These are phyloP conservation scores for Coemansia sp. DNA, from an alignment of 192 early-diverging fungal species.

Conservation along the genomic window DNA sequence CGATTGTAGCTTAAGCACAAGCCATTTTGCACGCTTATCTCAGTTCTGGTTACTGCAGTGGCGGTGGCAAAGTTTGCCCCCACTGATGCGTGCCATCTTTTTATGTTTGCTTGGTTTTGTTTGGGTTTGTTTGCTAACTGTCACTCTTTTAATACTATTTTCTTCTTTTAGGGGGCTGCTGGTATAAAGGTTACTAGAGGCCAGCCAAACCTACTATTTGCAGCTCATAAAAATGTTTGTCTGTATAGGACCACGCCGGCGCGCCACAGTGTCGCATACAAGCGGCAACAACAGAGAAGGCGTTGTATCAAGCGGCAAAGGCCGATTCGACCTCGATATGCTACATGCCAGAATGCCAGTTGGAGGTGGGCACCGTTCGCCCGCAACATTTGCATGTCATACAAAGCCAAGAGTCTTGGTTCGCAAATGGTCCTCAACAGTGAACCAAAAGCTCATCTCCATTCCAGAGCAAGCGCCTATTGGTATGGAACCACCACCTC, in stretches of 20 bases:
- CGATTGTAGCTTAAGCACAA: background rate
- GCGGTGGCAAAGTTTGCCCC: background rate
- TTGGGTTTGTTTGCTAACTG: background rate
- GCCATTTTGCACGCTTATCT: background rate
- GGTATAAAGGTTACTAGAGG: too few species aligned
- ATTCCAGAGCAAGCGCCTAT: background rate
- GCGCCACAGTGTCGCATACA: conserved; percentile 9
- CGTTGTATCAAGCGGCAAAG: background rate
- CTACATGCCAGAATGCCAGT: background rate
- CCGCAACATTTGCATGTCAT: background rate
- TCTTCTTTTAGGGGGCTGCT: background rate
- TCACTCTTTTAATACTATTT: background rate
- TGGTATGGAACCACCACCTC: background rate
- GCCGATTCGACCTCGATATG: background rate
- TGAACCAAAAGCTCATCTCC: background rate
- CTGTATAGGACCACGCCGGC: conserved; percentile 1
- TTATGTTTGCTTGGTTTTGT: background rate
- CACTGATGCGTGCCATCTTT: background rate
- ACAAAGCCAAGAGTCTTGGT: conserved; percentile 2
- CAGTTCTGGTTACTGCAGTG: background rate
- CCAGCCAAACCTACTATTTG: background rate
- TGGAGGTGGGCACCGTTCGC: background rate
- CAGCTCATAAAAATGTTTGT: background rate
- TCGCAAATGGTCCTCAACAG: conserved; percentile 1
- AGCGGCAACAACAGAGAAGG: background rate